Conservation (phyloP, 306 rosid species). For the Trifolium repens region DNA sequence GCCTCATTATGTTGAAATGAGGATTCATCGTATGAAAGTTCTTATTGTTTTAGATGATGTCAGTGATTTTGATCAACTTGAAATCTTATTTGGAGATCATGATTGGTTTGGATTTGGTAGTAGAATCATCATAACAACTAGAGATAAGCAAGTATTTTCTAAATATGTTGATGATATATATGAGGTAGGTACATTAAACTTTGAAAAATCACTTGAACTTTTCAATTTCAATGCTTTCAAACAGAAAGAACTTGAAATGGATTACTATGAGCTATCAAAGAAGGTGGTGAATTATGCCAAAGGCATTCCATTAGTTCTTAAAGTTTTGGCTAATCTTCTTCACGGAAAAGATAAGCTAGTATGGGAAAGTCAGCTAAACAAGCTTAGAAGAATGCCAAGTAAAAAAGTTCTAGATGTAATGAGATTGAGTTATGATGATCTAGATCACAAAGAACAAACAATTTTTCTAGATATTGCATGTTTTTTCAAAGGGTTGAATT, state of each 20-base stretch:
- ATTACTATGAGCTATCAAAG: slow-evolving; percentile 9
- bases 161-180: neutral
- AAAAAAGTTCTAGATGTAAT: neutral
- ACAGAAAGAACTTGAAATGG: neutral
- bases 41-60: slow-evolving; percentile 32
- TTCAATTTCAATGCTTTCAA: slow-evolving; percentile 3
- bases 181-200: too few species aligned
- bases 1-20: too few species aligned
- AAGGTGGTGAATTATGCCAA: slow-evolving; percentile 1
- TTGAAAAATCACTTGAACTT: too few species aligned
- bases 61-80: too few species aligned
- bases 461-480: neutral
- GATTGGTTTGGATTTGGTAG: too few species aligned
- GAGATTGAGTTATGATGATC: slow-evolving; percentile 18
- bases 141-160: too few species aligned
- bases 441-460: neutral
- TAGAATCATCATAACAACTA: too few species aligned
- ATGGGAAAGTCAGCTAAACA: slow-evolving; percentile 14
- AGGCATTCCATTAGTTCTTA: neutral
- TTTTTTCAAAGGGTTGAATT: neutral
- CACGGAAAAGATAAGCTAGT: neutral
- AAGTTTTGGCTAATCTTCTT: slow-evolving; percentile 17
- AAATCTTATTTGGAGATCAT: too few species aligned
- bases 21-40: neutral
- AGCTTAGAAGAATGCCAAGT: neutral